Percentiles rank a stretch among this genome's conserved stretches.
These are phyloP conservation scores for Boletellus deceptivus DNA, from an alignment of 1,284 basidiomycete species.

Conservation along the genomic window DNA sequence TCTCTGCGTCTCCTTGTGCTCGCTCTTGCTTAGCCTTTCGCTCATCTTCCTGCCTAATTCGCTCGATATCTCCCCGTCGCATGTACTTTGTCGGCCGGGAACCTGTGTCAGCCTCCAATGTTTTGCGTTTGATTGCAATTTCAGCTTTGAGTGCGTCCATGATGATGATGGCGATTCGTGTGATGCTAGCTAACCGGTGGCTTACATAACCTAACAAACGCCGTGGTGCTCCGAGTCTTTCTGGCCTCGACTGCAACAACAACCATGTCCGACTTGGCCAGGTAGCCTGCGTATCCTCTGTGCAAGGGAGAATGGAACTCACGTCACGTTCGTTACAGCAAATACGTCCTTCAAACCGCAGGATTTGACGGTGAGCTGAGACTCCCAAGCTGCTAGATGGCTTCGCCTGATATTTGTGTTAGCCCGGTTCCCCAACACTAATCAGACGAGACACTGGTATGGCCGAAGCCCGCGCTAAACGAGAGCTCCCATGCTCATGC, in stretches of 20 bases:
- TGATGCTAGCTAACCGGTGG: conserved; percentile 6
- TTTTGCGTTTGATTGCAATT: conserved; percentile 85
- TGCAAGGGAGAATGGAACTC: background rate
- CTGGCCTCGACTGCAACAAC: conserved; percentile 17
- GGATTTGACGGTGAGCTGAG: conserved; percentile 73
- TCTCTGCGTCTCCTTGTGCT: conserved; percentile 36
- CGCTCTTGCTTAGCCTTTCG: conserved; percentile 52
- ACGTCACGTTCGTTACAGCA: conserved; percentile 43
- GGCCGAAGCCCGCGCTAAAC: conserved; percentile 16
- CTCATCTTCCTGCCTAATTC: conserved; percentile 66
- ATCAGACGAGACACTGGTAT: conserved; percentile 94
- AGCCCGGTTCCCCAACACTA: conserved; percentile 95
- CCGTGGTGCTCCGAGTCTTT: conserved; percentile 42
- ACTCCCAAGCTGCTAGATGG: background rate
- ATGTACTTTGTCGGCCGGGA: conserved; percentile 77
- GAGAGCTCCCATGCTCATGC: conserved; percentile 8
- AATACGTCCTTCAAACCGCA: conserved; percentile 83
- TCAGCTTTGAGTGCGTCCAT: conserved; percentile 91
- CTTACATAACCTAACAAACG: conserved; percentile 29
- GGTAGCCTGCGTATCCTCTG: conserved; percentile 37
- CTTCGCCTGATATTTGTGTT: conserved; percentile 14
- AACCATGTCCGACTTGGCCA: conserved; percentile 57
- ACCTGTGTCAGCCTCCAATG: conserved; percentile 43
- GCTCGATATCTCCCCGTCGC: conserved; percentile 79
- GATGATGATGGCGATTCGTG: background rate